Percentiles rank a stretch among this genome's conserved stretches.
Conservation (phyloP, 2,329 filamentous ascomycete species). For the Verticillium longisporum region DNA sequence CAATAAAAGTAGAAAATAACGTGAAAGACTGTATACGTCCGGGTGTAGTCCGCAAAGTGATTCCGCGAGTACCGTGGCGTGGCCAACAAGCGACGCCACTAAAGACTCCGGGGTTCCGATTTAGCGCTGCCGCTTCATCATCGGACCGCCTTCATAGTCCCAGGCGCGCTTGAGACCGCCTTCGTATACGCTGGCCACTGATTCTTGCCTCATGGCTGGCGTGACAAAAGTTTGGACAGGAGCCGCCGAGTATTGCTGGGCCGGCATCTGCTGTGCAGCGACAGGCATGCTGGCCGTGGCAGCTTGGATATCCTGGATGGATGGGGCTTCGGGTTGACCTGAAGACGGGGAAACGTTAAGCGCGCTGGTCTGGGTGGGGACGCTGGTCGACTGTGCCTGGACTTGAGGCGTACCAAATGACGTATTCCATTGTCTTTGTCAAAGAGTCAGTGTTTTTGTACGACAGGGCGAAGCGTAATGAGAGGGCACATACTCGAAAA, state of each 20-base stretch:
- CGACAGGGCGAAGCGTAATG: background rate
- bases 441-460: conserved; percentile 17
- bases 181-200: conserved; percentile 62
- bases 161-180: conserved; percentile 56
- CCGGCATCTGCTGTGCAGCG: conserved; percentile 37
- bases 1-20: background rate
- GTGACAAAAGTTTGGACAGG: conserved; percentile 56
- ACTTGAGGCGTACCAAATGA: conserved; percentile 72
- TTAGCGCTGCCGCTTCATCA: conserved; percentile 14
- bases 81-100: conserved; percentile 1
- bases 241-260: conserved; percentile 45
- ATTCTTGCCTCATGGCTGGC: conserved; percentile 68
- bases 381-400: conserved; percentile 33
- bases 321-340: conserved; percentile 47
- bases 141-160: conserved; percentile 42
- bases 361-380: conserved; percentile 39
- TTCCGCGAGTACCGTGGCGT: background rate
- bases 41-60: background rate
- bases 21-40: background rate
- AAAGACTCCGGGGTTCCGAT: conserved; percentile 8
- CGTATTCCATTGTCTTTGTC: conserved; percentile 79
- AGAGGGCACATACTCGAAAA: conserved; percentile 58
- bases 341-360: conserved; percentile 46
- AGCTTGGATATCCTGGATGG: conserved; percentile 45
- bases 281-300: conserved; percentile 36